Evolutionary conservation across 1,139 yeast species (phyloP).

Genomic region (Geotrichum histeridarum): DNA sequence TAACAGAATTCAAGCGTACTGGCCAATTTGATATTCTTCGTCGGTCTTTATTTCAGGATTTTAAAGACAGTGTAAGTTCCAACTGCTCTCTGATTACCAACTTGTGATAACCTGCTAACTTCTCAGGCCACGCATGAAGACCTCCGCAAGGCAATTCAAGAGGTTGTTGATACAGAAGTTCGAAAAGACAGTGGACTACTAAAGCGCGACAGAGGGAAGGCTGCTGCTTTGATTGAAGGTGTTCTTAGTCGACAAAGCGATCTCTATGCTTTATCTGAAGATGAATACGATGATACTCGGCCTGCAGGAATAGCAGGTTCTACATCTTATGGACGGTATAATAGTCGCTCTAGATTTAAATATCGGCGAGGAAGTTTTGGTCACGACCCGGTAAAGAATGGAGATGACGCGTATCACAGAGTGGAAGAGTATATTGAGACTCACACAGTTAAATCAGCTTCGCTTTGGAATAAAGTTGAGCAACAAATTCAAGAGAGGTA

Average conservation of each 20-base stretch:
- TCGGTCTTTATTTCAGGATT: conserved; percentile 28
- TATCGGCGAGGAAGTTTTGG: neutral
- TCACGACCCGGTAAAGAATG: conserved; percentile 14
- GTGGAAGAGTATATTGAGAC: conserved; percentile 22
- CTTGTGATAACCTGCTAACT: neutral
- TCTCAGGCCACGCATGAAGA: conserved; percentile 25
- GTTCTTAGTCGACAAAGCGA: conserved; percentile 26
- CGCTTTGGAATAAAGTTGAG: conserved; percentile 22
- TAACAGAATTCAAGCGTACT: conserved; percentile 31
- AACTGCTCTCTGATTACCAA: neutral
- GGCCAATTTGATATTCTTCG: conserved; percentile 35
- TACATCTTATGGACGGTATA: neutral
- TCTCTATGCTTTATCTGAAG: conserved; percentile 13
- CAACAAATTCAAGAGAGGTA: conserved; percentile 13
- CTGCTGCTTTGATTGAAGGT: conserved; percentile 34
- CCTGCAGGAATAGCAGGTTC: neutral
- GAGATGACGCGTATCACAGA: conserved; percentile 22
- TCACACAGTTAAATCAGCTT: conserved; percentile 21
- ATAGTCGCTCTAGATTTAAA: neutral
- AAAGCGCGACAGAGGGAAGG: conserved; percentile 30
- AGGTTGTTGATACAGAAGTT: conserved; percentile 31
- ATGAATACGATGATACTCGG: neutral
- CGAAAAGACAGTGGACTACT: conserved; percentile 27
- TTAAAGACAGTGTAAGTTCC: conserved; percentile 30
- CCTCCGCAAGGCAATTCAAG: conserved; percentile 26